Evolutionary conservation across 1,284 basidiomycete species (phyloP), one percentile per base, ranked within the genome.

Genomic region (Ganoderma multipileum): DNA sequence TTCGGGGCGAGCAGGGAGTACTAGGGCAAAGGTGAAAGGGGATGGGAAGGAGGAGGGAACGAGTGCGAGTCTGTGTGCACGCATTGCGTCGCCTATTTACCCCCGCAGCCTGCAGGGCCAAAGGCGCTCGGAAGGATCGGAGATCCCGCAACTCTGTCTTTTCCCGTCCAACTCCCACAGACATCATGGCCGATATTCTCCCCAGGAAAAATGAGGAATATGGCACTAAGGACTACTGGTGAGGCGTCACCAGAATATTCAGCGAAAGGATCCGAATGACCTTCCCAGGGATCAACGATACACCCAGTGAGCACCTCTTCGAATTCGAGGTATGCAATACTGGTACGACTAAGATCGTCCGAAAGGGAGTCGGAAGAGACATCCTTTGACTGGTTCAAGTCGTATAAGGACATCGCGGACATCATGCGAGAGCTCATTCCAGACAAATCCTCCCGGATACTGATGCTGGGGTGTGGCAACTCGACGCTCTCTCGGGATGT

Each of bases 401-500:
- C 88, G 9, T 94, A 93, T 74, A 78, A 79, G 3, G 92, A 95
- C 66, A 82, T 95, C 20, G 84, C 88, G 16, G 78, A 85, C 65
- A 80, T 91, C 33, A 78, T 95, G 30, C 83, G 84, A 47, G 84
- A 85, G 57, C 80, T 91, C 54, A 86, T 96, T 28, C 92, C 91
- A 0, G 79, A 89, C 68, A 93, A 88, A 76, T 79, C 80, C 3
- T 85, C 91, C 0, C 83, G 87, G 38, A 93, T 97, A 72, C 80
- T 97, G 68, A 95, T 97, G 88, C 87, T 98, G 9, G 96, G 96
- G 60, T 97, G 96, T 76, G 96, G 96, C 6, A 97, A 97, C 80
- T 95, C 94, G 3, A 91, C 82, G 64, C 81, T 96, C 52, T 93
- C 92, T 12, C 88, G 92, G 80, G 89, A 93, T 72, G 92, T 91